Percentiles rank a stretch among this genome's conserved stretches.
Conservation (phyloP, 2,329 filamentous ascomycete genomes). For the Parafenestella ontariensis region DNA sequence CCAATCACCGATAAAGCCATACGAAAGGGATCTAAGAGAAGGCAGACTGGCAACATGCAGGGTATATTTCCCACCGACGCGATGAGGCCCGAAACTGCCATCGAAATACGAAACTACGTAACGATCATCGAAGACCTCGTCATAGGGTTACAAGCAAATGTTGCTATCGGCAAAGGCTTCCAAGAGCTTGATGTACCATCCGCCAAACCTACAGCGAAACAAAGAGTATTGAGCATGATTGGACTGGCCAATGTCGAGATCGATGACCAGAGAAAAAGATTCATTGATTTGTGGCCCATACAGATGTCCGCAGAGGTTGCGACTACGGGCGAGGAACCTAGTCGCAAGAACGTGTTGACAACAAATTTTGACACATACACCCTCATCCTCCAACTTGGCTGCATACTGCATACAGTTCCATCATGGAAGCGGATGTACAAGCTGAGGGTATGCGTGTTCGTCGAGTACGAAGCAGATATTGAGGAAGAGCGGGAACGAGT, state of each 20-base stretch:
- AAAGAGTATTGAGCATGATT: constrained; percentile 34
- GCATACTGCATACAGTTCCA: constrained; percentile 81
- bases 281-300: constrained; percentile 89
- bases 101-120: constrained; percentile 76
- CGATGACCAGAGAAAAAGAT: constrained; percentile 72
- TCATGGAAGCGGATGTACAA: constrained; percentile 78
- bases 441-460: constrained; percentile 82
- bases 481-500: constrained; percentile 78
- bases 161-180: constrained; percentile 84
- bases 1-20: constrained; percentile 44
- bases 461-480: constrained; percentile 86
- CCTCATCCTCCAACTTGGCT: constrained; percentile 84
- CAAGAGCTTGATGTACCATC: constrained; percentile 74
- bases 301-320: constrained; percentile 89
- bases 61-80: constrained; percentile 72
- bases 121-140: constrained; percentile 84
- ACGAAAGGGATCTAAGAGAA: constrained; percentile 50
- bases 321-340: constrained; percentile 54
- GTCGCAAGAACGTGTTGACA: constrained; percentile 70
- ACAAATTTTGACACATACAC: constrained; percentile 93
- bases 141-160: constrained; percentile 79
- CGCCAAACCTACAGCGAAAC: constrained; percentile 38
- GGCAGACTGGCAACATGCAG: constrained; percentile 58
- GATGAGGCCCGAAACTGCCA: constrained; percentile 71
- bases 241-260: constrained; percentile 47